phyloP scores from a whole-genome alignment of 176 grass and related monocot genomes.

The sorghum (Sorghum bicolor) region DNA sequence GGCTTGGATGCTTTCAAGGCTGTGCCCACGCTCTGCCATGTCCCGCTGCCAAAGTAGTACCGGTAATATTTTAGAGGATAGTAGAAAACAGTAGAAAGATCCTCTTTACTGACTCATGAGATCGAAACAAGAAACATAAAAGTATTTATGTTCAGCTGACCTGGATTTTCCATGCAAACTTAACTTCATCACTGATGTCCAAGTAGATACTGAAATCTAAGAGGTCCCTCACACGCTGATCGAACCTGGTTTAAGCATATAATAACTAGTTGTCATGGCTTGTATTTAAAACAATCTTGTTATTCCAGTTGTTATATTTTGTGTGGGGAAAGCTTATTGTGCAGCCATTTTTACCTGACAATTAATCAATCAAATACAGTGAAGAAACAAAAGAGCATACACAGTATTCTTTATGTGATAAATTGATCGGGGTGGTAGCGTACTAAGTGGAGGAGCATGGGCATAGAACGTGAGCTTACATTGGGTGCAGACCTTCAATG shows the following conservation, averaged over 20 bases:
- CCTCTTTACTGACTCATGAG: background rate
- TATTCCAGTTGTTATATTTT: background rate
- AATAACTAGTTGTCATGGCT: too few species aligned
- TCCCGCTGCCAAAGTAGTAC: constrained; percentile 53
- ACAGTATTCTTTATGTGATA: background rate
- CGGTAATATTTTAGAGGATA: background rate
- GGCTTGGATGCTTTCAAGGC: constrained; percentile 88
- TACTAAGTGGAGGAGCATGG: background rate
- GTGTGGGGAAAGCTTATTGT: background rate
- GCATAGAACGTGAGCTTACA: constrained; percentile 52
- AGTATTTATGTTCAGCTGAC: constrained; percentile 32
- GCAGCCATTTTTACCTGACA: background rate
- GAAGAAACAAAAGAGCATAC: background rate
- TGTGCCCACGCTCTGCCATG: constrained; percentile 94
- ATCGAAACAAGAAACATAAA: constrained; percentile 18
- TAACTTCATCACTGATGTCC: constrained; percentile 84
- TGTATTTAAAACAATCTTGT: background rate
- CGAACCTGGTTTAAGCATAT: constrained; percentile 57
- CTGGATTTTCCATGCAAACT: constrained; percentile 99
- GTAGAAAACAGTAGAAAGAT: too few species aligned
- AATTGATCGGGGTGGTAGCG: background rate
- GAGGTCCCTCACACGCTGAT: constrained; percentile 74
- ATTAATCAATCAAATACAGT: background rate
- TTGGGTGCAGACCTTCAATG: constrained; percentile 89
- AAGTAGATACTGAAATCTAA: constrained; percentile 97